Base-by-base conservation (phyloP, 768 basidiomycete species). In the Naganishia vaughanmartiniae region DNA sequence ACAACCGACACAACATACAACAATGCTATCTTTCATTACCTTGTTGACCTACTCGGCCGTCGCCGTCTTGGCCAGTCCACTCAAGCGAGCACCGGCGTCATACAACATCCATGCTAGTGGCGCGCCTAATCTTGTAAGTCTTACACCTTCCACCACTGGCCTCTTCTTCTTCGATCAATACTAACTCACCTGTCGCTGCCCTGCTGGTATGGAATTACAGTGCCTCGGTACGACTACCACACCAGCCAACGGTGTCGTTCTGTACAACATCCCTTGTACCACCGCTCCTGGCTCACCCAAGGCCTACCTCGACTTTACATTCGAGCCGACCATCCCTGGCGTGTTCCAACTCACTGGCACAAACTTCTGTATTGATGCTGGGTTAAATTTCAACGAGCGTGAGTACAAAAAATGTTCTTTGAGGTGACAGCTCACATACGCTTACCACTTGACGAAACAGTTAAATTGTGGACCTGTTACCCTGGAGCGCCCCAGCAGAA, bases 321-420 rank as follows among this genome's bases (percentile, higher is more conserved):
- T 69, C 54, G 30, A 36, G 56, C 56, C 56, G 46, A 34, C 30
- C 9, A 42, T 58, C 28, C 51, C 56, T 4, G 56, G 46, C 11
- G 48, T 34, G 15, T 46, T 74, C 31, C 48, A 42, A 45, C 28
- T 74, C 54, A 24, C 10, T 10, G 69, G 66, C 15, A 72, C 71
- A 12, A 70, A 67, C 48, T 74, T 65, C 48, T 74, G 73, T 54
- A 53, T 74, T 19, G 73, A 74, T 53, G 73, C 73, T n/a, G 73
- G 73, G 0, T 26, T 45, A 6, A 60, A 15, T 4, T 45, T 54
- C 31, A 54, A 68, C 46, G 30, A 45, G 30, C 67, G 54, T 54
- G 26, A 21, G 45, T 46, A n/a, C n/a, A n/a, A n/a, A n/a, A n/a
- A n/a, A n/a, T n/a, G n/a, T n/a, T n/a, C n/a, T n/a, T n/a, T n/a